Evolutionary conservation across 495 filamentous ascomycete genomes (phyloP).

Genomic region (Hypoxylon intermedium): DNA sequence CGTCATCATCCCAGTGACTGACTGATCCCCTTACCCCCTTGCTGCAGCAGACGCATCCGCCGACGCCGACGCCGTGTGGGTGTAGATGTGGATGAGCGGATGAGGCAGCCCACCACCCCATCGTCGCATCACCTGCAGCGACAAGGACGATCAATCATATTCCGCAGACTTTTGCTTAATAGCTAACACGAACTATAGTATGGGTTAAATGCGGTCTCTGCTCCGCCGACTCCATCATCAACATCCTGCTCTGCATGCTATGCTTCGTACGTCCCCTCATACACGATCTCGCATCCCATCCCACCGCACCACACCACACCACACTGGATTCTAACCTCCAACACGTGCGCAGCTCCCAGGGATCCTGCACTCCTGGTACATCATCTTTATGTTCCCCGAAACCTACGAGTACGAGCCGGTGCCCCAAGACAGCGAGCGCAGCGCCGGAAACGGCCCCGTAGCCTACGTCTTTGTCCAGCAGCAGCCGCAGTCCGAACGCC

Average conservation of each 20-base stretch:
- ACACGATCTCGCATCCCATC: too few relatives aligned
- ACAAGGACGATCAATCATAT: neutral
- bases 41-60: too few relatives aligned
- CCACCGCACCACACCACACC: neutral
- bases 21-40: constrained; percentile 7
- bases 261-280: constrained; percentile 65
- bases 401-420: constrained; percentile 68
- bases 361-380: constrained; percentile 96
- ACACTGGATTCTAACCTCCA: neutral
- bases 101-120: constrained; percentile 1
- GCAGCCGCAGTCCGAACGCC: constrained; percentile 30
- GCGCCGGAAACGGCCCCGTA: constrained; percentile 55
- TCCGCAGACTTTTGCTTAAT: constrained; percentile 18
- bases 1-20: constrained; percentile 46
- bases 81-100: constrained; percentile 6
- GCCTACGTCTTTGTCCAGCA: constrained; percentile 72
- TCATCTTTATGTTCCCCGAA: constrained; percentile 90
- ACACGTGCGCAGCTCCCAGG: constrained; percentile 69
- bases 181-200: constrained; percentile 58
- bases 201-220: constrained; percentile 97
- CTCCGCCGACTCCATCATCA: constrained; percentile 91
- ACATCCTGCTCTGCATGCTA: constrained; percentile 87
- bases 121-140: neutral
- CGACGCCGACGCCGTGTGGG: too few relatives aligned
- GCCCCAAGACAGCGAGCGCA: constrained; percentile 61